Conservation (phyloP, 1,139 yeast genomes). For the Geotrichum candidum region DNA sequence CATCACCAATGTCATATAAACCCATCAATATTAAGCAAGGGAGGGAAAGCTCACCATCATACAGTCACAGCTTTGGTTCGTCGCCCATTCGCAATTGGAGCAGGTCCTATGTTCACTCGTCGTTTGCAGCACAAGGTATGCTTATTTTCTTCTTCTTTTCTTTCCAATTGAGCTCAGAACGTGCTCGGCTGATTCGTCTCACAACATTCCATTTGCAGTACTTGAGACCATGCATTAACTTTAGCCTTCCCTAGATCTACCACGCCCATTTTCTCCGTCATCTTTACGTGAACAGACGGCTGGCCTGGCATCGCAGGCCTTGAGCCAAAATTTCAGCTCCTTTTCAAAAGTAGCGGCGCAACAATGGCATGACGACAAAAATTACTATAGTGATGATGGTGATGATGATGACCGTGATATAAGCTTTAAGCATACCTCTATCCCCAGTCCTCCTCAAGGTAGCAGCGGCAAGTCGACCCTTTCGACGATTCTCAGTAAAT, state of each 20-base stretch:
- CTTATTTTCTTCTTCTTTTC: not conserved
- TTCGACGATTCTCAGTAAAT: not conserved
- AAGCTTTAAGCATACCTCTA: not conserved
- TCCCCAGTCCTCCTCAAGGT: not conserved
- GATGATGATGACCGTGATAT: not conserved
- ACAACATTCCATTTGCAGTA: not conserved
- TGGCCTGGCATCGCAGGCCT: conserved; percentile 53
- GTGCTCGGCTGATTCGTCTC: not conserved
- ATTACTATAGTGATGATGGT: not conserved
- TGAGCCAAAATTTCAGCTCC: conserved; percentile 36
- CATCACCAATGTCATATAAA: not conserved
- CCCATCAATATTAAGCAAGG: not conserved
- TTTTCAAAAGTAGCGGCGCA: not conserved
- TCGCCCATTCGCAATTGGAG: conserved; percentile 1
- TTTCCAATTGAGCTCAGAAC: not conserved
- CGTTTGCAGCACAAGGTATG: not conserved
- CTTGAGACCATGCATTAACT: not conserved
- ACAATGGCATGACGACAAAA: not conserved
- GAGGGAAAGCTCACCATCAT: not conserved
- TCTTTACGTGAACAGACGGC: conserved; percentile 62
- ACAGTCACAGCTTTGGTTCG: not conserved
- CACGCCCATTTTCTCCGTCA: conserved; percentile 1
- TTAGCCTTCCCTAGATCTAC: not conserved
- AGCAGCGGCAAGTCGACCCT: not conserved
- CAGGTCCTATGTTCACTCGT: not conserved